These are phyloP conservation scores for Skeletonema potamos DNA, from an alignment of 108 stramenopile species.

Conservation along the genomic window DNA sequence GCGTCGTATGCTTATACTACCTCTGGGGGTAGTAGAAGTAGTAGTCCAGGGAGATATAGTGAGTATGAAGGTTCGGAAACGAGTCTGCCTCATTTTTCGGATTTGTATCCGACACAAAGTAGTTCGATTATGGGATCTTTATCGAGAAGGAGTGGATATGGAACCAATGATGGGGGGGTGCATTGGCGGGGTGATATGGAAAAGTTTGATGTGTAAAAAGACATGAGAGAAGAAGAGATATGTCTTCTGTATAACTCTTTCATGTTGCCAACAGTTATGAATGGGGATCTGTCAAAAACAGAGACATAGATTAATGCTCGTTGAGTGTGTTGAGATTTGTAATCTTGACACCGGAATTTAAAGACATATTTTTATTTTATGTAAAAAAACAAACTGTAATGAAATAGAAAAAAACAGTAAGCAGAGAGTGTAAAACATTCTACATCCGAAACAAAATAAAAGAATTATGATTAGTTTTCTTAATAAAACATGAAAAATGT, in stretches of 20 bases:
- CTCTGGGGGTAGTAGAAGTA: not conserved
- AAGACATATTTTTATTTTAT: not conserved
- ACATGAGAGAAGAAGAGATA: not conserved
- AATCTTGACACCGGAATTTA: not conserved
- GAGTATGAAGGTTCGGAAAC: slow-evolving; percentile 25
- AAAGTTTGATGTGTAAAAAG: slow-evolving; percentile 84
- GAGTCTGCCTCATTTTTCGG: not conserved
- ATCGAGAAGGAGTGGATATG: slow-evolving; percentile 28
- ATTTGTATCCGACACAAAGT: not conserved
- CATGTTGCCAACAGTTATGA: too few species aligned
- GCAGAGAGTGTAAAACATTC: too few species aligned
- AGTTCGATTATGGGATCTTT: not conserved
- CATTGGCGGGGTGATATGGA: slow-evolving; percentile 75
- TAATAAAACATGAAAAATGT: too few species aligned
- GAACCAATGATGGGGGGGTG: slow-evolving; percentile 46
- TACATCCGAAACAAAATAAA: too few species aligned
- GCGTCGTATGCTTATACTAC: not conserved
- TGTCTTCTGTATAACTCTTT: too few species aligned
- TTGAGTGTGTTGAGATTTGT: not conserved
- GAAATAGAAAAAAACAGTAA: too few species aligned
- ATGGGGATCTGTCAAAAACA: too few species aligned
- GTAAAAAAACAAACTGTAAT: too few species aligned
- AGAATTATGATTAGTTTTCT: too few species aligned
- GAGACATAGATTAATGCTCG: not conserved
- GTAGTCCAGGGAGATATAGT: slow-evolving; percentile 25